phyloP scores from a whole-genome alignment of 352 stramenopile genomes.

The Pythium dissimile region DNA sequence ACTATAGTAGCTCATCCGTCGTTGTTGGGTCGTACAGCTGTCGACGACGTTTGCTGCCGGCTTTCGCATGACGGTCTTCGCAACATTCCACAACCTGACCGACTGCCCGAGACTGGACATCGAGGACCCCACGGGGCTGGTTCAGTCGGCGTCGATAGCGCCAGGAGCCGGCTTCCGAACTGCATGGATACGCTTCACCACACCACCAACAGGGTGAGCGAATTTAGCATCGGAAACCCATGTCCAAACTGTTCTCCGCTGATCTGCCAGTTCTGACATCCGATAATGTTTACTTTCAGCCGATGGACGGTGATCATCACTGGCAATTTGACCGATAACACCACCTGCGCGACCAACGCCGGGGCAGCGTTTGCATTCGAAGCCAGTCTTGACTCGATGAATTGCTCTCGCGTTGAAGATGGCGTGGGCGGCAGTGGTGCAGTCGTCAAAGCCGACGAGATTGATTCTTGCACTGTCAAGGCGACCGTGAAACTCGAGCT shows the following conservation, averaged over 20 bases:
- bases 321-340: conserved; percentile 14
- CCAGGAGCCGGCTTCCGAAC: conserved; percentile 11
- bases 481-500: neutral
- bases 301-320: conserved; percentile 7
- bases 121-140: neutral
- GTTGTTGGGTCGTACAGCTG: neutral
- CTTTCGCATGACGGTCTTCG: conserved; percentile 9
- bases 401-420: conserved; percentile 4
- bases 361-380: conserved; percentile 10
- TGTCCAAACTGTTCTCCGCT: neutral
- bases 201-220: conserved; percentile 13
- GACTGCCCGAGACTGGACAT: neutral
- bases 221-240: too few species aligned
- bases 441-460: neutral
- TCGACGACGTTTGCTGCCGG: conserved; percentile 18
- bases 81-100: neutral
- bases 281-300: neutral
- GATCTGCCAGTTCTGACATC: neutral
- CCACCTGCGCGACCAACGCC: conserved; percentile 5
- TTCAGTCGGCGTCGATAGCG: conserved; percentile 9
- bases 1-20: neutral
- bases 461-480: too few species aligned
- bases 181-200: conserved; percentile 3
- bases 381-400: neutral
- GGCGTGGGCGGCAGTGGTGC: neutral